Conservation (phyloP, 164 flowering plant species). For the Warburgia ugandensis region DNA sequence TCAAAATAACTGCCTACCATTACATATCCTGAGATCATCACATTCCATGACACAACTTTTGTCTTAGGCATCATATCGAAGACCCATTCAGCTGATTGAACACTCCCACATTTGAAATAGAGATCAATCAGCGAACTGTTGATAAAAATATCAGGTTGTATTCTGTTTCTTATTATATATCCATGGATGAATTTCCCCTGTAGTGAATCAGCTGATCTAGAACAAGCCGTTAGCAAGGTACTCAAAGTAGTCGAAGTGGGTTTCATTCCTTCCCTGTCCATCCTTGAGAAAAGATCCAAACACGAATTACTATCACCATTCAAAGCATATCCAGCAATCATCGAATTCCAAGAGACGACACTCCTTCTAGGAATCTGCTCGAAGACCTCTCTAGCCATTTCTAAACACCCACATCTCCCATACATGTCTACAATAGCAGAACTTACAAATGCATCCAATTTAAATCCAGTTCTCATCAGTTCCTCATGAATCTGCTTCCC, state of each 20-base stretch:
- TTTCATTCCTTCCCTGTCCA: constrained; percentile 34
- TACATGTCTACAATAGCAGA: constrained; percentile 66
- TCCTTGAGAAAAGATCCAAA: constrained; percentile 43
- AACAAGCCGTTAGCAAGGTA: constrained; percentile 46
- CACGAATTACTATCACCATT: constrained; percentile 46
- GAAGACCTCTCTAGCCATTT: constrained; percentile 51
- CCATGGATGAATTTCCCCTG: constrained; percentile 66
- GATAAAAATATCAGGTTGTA: constrained; percentile 33
- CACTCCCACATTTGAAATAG: constrained; percentile 54
- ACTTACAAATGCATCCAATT: constrained; percentile 40
- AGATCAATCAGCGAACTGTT: constrained; percentile 46
- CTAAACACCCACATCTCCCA: constrained; percentile 62
- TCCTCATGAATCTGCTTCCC: constrained; percentile 50
- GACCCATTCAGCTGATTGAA: constrained; percentile 37
- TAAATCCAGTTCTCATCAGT: constrained; percentile 25
- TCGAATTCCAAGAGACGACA: constrained; percentile 57
- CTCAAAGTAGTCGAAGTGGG: constrained; percentile 52
- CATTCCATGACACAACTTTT: constrained; percentile 48
- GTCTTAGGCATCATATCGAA: constrained; percentile 34
- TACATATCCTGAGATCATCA: constrained; percentile 69
- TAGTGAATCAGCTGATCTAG: constrained; percentile 37
- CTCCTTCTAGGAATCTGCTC: constrained; percentile 35
- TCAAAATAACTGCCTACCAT: constrained; percentile 38
- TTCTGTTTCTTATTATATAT: constrained; percentile 35
- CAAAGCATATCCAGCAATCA: constrained; percentile 47